Base-by-base conservation (phyloP, 345 rosid species). In the Boechera retrofracta region DNA sequence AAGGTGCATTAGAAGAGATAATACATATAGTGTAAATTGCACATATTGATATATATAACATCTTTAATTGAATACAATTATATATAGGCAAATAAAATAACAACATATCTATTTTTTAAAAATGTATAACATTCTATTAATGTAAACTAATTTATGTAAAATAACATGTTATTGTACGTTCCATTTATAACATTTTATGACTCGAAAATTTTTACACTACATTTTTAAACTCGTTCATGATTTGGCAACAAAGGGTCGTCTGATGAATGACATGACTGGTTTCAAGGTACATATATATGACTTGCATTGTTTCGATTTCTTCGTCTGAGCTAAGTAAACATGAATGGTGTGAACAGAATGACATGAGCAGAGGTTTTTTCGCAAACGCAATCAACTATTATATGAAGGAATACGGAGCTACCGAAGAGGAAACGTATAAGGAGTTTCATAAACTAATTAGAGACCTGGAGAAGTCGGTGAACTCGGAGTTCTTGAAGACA, bases 1-100 rank as follows among this genome's bases (percentile, higher is more conserved):
- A 42, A 13, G 53, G 51, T n/a, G 28, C 13, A n/a, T 15, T 64
- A 12, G 55, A 7, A n/a, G 69, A 64, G 69, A 41, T 47, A 47
- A 44, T 44, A 44, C 48, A 13, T 5, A 44, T 41, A 41, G 15
- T 4, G 45, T 41, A 41, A 41, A 10, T 44, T 44, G 16, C 48
- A 44, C 48, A 41, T 41, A 10, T 41, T 41, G 45, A 41, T 41
- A 41, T 4, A 41, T 41, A 41, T 4, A 41, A 41, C 15, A 36
- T 7, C 10, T 36, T 6, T 6, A 5, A 35, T 35, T 35, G 38
- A 35, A 35, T 35, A 35, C 38, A 35, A 35, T 35, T 35, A 0
- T 36, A 36, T 36, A 36, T 36, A 7, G 10, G 10, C 39, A 36
- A 36, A 36, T 7, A 7, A 36, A 36, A 36, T 36, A 36, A 36